Evolutionary conservation across 139 green algal species (phyloP), one percentile per base, ranked within the genome.

Genomic region (Marvania coccoides): DNA sequence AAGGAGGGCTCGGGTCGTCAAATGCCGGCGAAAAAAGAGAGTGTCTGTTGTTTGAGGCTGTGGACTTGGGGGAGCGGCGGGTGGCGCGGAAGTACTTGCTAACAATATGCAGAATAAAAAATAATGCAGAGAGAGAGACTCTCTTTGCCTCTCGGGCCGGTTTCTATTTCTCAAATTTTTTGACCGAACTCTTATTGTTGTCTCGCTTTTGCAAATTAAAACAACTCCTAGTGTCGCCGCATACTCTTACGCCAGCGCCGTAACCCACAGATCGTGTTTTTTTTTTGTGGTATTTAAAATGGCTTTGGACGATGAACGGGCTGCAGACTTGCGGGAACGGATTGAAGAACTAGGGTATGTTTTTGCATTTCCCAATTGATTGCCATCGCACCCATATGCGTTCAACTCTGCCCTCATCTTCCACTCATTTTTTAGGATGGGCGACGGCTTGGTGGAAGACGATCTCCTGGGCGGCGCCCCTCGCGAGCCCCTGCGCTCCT

Each of bases 391-490:
- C 2, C 14, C 55, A 23, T n/a, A 14, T 56, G 58, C 67, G 5
- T n/a, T 6, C 38, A 19, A 47, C 39, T 23, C 13, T 63, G 6
- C 35, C 9, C 35, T 23, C 23, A 31, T 3, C 15, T 9, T 36
- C 36, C 35, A 5, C 23, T 12, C 8, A 7, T 8, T 4, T 24
- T 15, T 6, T 56, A 77, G 71, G 33, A 38, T 77, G 34, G 71
- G 64, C 2, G 63, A 53, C 23, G 71, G 71, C 13, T 47, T 77
- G 54, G 72, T 6, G 3, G 71, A 77, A 9, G 71, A 77, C 26
- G 71, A 77, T 29, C 3, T 77, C 23, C 6, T 69, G 24, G 63
- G 63, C 0, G n/a, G n/a, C 2, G 40, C 6, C 30, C 29, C 10
- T 4, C 53, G 70, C 5, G 62, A 72, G 63, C 62, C 70, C 10